These are phyloP conservation scores for Neostapfia colusana DNA, from an alignment of 176 grass and related monocot genomes.

Conservation along the genomic window DNA sequence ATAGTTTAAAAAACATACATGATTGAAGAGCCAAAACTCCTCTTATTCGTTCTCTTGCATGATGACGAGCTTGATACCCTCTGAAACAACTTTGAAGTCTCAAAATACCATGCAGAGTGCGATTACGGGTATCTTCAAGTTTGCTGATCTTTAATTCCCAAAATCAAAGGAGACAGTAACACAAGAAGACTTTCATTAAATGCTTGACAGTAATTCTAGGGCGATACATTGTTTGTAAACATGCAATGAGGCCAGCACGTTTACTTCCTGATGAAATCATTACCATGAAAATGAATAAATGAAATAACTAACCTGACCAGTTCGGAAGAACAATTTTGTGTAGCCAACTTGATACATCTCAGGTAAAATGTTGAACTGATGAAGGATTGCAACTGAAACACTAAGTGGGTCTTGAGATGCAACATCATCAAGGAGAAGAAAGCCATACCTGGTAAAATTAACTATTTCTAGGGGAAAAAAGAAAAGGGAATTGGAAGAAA, in stretches of 20 bases:
- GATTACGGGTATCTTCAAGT: conserved; percentile 96
- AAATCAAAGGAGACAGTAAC: conserved; percentile 23
- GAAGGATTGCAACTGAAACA: conserved; percentile 96
- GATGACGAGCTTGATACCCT: conserved; percentile 71
- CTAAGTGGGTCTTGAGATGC: conserved; percentile 91
- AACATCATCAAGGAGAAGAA: conserved; percentile 89
- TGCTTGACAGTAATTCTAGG: neutral
- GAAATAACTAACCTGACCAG: conserved; percentile 74
- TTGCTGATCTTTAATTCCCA: conserved; percentile 66
- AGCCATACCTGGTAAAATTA: conserved; percentile 73
- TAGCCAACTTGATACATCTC: conserved; percentile 99
- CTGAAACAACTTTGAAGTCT: conserved; percentile 97
- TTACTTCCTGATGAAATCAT: conserved; percentile 10
- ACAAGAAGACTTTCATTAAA: conserved; percentile 31
- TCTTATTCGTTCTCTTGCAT: conserved; percentile 64
- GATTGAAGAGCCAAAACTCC: conserved; percentile 86
- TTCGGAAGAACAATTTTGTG: conserved; percentile 97
- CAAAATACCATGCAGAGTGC: conserved; percentile 92
- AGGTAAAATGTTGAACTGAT: conserved; percentile 93
- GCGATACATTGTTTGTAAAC: conserved; percentile 9
- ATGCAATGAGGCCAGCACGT: conserved; percentile 18
- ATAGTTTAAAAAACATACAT: conserved; percentile 54
- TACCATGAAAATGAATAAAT: conserved; percentile 19
- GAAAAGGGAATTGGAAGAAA: conserved; percentile 22
- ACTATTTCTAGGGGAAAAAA: neutral